Evolutionary conservation across 148 eudicot species (phyloP), one percentile per base, ranked within the genome.

Genomic region (Agrostemma githago): DNA sequence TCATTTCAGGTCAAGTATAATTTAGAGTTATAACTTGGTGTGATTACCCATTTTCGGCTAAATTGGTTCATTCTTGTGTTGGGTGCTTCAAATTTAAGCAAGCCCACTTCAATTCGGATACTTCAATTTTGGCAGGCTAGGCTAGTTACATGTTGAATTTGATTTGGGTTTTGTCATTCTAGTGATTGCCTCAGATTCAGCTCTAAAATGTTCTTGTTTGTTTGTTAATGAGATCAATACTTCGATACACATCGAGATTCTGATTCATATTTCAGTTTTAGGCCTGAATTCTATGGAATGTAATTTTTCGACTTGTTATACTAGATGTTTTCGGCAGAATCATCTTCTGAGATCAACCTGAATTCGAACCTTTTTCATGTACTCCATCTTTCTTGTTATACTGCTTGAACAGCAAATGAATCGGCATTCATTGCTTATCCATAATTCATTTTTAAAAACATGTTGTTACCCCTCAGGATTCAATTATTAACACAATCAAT

Each of bases 281-380:
- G 56, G 56, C 14, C 39, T 39, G 68, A 4, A 64, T 2, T 37
- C 19, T 64, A 3, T 38, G 5, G 68, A 64, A 12, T 64, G 41
- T 26, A 26, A 64, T 37, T 62, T 51, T 48, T 12, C 0, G 15
- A 1, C 14, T 12, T 64, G 68, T 64, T 17, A 5, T 5, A 37
- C 6, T 5, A 64, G 68, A 17, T 87, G 64, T 66, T 68, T 82
- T 79, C 82, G 21, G 82, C 41, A 7, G 84, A 83, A 71, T 78
- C 88, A 61, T 70, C 57, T 21, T 38, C 82, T 72, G 83, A 75
- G 72, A 83, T 76, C 44, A 84, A 88, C 74, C 60, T 85, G 69
- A 77, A 83, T 67, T 80, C 89, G 8, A 81, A 85, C 66, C 86
- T 92, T 79, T 92, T 92, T 76, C 90, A 89, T 89, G 97, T 92